Base-by-base conservation (phyloP, 176 grass and related monocot genomes). In the Carex scoparia region DNA sequence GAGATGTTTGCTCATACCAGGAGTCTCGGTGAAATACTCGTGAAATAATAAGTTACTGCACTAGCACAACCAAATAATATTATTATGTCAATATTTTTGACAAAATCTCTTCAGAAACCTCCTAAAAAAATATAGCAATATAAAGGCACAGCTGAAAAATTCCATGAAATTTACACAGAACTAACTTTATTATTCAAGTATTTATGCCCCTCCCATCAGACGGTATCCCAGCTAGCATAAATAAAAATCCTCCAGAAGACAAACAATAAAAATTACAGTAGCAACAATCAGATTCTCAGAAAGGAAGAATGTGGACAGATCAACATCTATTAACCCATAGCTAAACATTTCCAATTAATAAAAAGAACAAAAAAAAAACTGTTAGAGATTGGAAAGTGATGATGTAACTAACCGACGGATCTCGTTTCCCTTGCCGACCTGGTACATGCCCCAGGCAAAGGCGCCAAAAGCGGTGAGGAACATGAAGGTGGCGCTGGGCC, bases 341-440 rank as follows among this genome's bases (percentile, higher is more conserved):
- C n/a, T 38, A 64, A 8, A 5, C 16, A 71, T 19, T 71, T 71
- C 38, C 35, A 19, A 71, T 0, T 10, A 71, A 46, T 71, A 71
- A 71, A 7, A 54, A 12, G 1, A 23, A 59, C 48, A 79, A n/a
- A 30, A 66, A 23, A 23, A 23, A 0, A 78, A 4, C 12, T 1
- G 14, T 12, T 4, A 13, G 8, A 83, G 3, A 40, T 77, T 27
- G 33, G 9, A 62, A 58, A 32, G n/a, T 44, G 19, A 65, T 38
- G 56, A 57, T 19, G 2, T 1, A 54, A 84, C 89, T 86, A 73
- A 95, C 96, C 96, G 90, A 71, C 96, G 93, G 85, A 99, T 91
- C 85, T 89, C 90, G 81, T 99, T 99, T 33, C 96, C 96, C 90
- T 99, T 70, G 10, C 96, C 96, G 85, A 99, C 96, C 91, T 99